Percentiles rank a stretch among this genome's conserved stretches.
phyloP scores from a whole-genome alignment of 2,329 filamentous ascomycete genomes.

The Monilinia fructigena region DNA sequence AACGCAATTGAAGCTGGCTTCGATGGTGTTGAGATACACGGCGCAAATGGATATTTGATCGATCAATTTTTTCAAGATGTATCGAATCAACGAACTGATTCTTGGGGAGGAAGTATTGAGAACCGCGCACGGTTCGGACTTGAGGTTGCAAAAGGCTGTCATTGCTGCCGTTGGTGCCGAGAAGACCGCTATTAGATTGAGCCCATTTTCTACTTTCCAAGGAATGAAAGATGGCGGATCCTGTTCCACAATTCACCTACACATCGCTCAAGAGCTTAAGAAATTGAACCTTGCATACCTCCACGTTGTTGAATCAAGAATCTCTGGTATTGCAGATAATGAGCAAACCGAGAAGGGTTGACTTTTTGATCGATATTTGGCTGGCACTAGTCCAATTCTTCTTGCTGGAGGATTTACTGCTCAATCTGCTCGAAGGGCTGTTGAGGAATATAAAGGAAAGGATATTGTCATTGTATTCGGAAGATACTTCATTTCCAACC shows the following conservation, averaged over 20 bases:
- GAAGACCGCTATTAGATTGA: conserved; percentile 55
- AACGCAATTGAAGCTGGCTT: conserved; percentile 55
- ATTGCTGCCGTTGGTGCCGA: conserved; percentile 52
- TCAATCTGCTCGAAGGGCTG: conserved; percentile 43
- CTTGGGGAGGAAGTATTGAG: conserved; percentile 52
- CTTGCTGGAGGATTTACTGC: conserved; percentile 50
- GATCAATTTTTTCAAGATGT: conserved; percentile 40
- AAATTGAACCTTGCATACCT: conserved; percentile 57
- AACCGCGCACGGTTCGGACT: conserved; percentile 52
- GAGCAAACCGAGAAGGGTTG: conserved; percentile 43
- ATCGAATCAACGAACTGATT: conserved; percentile 56
- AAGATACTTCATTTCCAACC: conserved; percentile 48
- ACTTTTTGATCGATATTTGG: conserved; percentile 49
- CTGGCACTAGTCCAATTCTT: conserved; percentile 46
- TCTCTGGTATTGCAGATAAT: conserved; percentile 40
- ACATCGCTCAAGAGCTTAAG: conserved; percentile 51
- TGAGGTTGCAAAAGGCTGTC: conserved; percentile 53
- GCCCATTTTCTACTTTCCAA: conserved; percentile 61
- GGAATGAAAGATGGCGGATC: conserved; percentile 62
- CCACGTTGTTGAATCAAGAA: conserved; percentile 57
- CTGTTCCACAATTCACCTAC: conserved; percentile 61
- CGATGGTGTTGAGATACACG: conserved; percentile 49
- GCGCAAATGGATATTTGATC: conserved; percentile 40
- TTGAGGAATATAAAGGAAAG: conserved; percentile 38
- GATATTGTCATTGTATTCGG: conserved; percentile 46